A percentile compares a stretch with the other conserved stretches of the same genome.
These are phyloP conservation scores for Hymenoscyphus scutula DNA, from an alignment of 2,329 filamentous ascomycete genomes.

Conservation along the genomic window DNA sequence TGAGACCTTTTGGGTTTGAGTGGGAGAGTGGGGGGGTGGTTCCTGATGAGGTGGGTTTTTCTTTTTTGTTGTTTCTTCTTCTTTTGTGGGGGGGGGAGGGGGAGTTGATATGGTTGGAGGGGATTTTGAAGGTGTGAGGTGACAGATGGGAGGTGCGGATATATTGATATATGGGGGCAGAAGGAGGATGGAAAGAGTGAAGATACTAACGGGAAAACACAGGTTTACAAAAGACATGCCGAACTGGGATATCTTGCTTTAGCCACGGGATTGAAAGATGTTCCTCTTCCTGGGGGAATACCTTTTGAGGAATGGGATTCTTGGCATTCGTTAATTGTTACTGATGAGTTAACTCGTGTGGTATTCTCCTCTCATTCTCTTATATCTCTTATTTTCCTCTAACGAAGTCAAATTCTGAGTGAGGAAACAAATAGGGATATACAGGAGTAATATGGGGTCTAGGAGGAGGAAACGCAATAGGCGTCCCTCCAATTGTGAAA, in stretches of 20 bases:
- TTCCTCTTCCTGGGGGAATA: conserved; percentile 45
- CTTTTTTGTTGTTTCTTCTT: not conserved
- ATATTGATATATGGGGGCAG: not conserved
- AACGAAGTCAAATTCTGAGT: not conserved
- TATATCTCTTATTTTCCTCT: not conserved
- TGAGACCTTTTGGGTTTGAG: conserved; percentile 57
- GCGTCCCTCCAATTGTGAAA: conserved; percentile 61
- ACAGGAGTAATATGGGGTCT: conserved; percentile 58
- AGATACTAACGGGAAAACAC: not conserved
- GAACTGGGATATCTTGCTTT: conserved; percentile 37
- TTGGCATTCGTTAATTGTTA: conserved; percentile 54
- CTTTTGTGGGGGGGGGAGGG: too few relatives aligned
- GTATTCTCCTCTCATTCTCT: conserved; percentile 19
- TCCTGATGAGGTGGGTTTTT: conserved; percentile 42
- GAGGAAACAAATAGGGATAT: conserved; percentile 39
- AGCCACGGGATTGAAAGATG: conserved; percentile 40
- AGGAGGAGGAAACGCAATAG: conserved; percentile 59
- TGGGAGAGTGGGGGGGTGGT: conserved; percentile 61
- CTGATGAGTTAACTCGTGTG: conserved; percentile 54
- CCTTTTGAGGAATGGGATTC: conserved; percentile 50
- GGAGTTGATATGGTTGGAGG: conserved; percentile 10
- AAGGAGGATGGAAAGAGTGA: not conserved
- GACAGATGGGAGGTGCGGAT: not conserved
- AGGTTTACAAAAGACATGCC: conserved; percentile 32
- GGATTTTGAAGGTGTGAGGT: not conserved